phyloP scores from a whole-genome alignment of 2,329 filamentous ascomycete species.

The Plectosphaerella cucumerina region DNA sequence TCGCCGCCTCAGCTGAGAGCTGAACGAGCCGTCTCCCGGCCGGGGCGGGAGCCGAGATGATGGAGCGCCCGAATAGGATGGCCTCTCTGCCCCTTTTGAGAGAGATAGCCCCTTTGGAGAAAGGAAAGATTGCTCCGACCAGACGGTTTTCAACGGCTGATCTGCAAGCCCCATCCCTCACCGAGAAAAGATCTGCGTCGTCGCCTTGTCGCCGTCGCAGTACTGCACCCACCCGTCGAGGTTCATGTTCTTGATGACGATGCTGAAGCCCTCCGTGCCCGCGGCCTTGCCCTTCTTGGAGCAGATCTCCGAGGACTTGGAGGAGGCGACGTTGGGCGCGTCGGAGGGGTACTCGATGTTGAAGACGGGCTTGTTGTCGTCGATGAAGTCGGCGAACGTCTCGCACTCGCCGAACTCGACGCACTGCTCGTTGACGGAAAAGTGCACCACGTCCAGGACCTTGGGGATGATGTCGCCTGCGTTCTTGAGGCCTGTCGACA shows the following conservation, averaged over 20 bases:
- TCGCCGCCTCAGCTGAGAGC: too few relatives aligned
- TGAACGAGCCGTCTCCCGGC: too few relatives aligned
- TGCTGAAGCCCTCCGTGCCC: conserved; percentile 52
- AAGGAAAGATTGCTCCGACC: too few relatives aligned
- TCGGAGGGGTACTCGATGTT: conserved; percentile 66
- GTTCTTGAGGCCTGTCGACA: conserved; percentile 68
- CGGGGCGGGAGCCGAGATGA: neutral
- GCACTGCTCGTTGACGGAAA: conserved; percentile 69
- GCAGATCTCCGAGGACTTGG: conserved; percentile 38
- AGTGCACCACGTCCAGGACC: conserved; percentile 50
- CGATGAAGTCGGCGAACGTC: conserved; percentile 53
- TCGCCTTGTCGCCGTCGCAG: conserved; percentile 35
- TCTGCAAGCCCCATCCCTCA: neutral
- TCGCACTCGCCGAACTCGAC: conserved; percentile 55
- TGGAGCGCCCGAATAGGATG: neutral
- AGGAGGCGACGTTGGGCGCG: conserved; percentile 29
- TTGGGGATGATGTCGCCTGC: conserved; percentile 53
- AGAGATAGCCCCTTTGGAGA: too few relatives aligned
- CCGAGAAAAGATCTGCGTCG: conserved; percentile 13
- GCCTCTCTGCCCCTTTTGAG: too few relatives aligned
- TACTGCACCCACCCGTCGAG: conserved; percentile 60
- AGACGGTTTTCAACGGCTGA: too few relatives aligned
- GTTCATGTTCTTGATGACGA: conserved; percentile 61
- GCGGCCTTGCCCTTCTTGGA: conserved; percentile 26
- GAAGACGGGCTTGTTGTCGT: conserved; percentile 63